Evolutionary conservation across 768 basidiomycete genomes (phyloP).

Genomic region (Gymnopilus dilepis): DNA sequence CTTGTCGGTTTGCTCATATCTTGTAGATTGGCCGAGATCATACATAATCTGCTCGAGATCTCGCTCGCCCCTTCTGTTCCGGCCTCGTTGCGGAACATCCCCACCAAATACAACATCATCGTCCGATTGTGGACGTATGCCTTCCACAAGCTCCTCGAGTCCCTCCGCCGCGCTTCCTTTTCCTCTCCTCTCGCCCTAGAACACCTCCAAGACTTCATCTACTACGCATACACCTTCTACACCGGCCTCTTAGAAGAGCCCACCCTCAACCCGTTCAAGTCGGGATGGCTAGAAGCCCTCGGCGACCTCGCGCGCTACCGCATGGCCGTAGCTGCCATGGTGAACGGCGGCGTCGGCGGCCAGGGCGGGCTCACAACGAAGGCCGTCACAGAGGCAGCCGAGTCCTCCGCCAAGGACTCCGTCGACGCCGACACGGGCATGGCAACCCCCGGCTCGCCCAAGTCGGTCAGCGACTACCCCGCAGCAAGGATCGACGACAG

Average conservation of each 20-base stretch:
- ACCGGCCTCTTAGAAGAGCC: slow-evolving; percentile 87
- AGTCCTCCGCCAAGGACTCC: slow-evolving; percentile 20
- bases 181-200: slow-evolving; percentile 76
- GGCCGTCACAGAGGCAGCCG: slow-evolving; percentile 54
- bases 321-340: slow-evolving; percentile 93
- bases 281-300: slow-evolving; percentile 94
- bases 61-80: slow-evolving; percentile 89
- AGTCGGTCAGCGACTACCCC: slow-evolving; percentile 53
- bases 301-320: slow-evolving; percentile 95
- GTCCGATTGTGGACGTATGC: slow-evolving; percentile 90
- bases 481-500: slow-evolving; percentile 67
- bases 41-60: slow-evolving; percentile 86
- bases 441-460: slow-evolving; percentile 31
- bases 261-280: slow-evolving; percentile 68
- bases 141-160: slow-evolving; percentile 90
- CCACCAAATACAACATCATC: slow-evolving; percentile 95
- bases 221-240: slow-evolving; percentile 95
- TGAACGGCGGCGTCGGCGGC: slow-evolving; percentile 52
- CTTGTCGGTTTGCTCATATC: slow-evolving; percentile 14
- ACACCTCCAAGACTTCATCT: slow-evolving; percentile 92
- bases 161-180: slow-evolving; percentile 85
- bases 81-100: slow-evolving; percentile 85
- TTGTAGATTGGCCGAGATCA: slow-evolving; percentile 83
- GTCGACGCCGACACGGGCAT: slow-evolving; percentile 21
- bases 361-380: slow-evolving; percentile 56